Evolutionary conservation across 176 grass and related monocot genomes (phyloP).

Genomic region (Ensete ventricosum): DNA sequence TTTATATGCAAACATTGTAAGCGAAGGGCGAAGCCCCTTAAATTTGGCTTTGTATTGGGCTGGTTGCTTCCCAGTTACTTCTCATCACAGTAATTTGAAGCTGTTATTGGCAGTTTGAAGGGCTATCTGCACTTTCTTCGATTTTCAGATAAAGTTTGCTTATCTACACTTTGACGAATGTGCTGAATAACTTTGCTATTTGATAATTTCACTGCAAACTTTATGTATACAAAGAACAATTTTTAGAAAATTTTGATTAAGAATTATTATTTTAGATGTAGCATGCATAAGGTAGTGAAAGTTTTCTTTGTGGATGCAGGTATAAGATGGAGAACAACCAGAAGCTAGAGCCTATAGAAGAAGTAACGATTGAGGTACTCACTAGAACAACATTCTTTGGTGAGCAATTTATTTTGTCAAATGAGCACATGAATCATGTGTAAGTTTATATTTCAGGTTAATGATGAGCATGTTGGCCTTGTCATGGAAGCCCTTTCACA

Average conservation of each 20-base stretch:
- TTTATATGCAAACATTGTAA: no score
- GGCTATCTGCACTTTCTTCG: no score
- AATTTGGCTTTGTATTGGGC: no score
- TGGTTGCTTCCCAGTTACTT: no score
- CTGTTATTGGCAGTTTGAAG: no score
- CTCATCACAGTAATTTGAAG: no score
- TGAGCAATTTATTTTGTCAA: conserved; percentile 22
- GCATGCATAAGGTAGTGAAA: conserved; percentile 10
- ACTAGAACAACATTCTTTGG: conserved; percentile 23
- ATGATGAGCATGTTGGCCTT: conserved; percentile 93
- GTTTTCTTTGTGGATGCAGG: conserved; percentile 35
- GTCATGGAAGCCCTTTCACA: conserved; percentile 88
- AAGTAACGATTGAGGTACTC: conserved; percentile 95
- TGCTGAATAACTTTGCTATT: no score
- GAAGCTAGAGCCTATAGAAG: conserved; percentile 90
- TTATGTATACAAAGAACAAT: no score
- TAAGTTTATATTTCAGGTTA: conserved; percentile 53
- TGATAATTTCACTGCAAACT: no score
- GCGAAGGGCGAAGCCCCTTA: no score
- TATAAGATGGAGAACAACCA: conserved; percentile 70
- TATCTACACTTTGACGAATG: no score
- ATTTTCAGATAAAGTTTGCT: no score
- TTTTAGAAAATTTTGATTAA: neutral
- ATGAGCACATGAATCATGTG: conserved; percentile 13
- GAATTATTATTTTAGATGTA: neutral